Conservation (phyloP, 495 filamentous ascomycete genomes). For the Aspergillus nanangensis region DNA sequence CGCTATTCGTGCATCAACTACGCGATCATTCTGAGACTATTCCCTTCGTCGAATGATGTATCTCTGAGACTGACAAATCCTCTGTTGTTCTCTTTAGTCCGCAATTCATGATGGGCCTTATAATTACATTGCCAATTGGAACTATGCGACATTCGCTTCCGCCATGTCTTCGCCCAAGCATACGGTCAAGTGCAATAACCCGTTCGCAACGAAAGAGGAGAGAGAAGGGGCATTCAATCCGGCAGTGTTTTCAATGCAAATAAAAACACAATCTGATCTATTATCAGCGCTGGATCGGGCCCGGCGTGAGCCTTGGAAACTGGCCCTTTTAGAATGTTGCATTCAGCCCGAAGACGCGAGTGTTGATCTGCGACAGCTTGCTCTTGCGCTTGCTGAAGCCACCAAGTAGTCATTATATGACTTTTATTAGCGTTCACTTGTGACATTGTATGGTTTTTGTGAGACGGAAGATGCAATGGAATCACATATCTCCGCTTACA, state of each 20-base stretch:
- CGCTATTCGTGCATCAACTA: too few species aligned
- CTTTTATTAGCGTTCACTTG: too few species aligned
- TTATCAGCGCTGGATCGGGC: conserved; percentile 3
- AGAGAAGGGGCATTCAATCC: not conserved
- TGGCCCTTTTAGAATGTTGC: conserved; percentile 13
- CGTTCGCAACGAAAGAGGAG: too few species aligned
- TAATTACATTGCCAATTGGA: conserved; percentile 14
- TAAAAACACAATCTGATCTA: conserved; percentile 2
- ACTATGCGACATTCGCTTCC: conserved; percentile 8
- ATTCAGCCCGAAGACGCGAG: conserved; percentile 10
- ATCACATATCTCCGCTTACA: too few species aligned
- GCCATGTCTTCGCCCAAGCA: not conserved
- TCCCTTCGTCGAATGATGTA: too few species aligned
- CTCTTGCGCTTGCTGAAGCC: not conserved
- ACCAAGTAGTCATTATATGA: too few species aligned
- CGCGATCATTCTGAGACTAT: too few species aligned
- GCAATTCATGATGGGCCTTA: conserved; percentile 16
- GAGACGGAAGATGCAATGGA: too few species aligned
- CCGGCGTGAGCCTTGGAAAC: not conserved
- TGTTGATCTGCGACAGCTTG: not conserved
- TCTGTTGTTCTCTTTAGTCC: not conserved
- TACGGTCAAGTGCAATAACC: not conserved
- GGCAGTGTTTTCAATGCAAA: conserved; percentile 6
- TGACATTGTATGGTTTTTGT: too few species aligned
- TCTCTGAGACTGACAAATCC: too few species aligned